These are phyloP conservation scores for Pistacia integerrima DNA, from an alignment of 345 rosid species.

Conservation along the genomic window DNA sequence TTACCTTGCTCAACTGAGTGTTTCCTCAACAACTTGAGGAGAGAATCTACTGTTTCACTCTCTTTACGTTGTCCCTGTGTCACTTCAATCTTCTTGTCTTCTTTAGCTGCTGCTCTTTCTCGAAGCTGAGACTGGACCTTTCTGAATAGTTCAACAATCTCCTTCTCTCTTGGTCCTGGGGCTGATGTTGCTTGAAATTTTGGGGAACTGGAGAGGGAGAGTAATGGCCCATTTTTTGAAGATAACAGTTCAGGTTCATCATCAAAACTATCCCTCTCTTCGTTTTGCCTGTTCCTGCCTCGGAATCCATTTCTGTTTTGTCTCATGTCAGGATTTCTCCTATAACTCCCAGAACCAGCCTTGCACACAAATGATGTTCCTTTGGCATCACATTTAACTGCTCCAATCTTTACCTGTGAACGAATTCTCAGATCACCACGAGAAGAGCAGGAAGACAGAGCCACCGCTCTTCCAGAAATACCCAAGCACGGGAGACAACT, in stretches of 20 bases:
- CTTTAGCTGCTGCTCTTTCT: slow-evolving; percentile 71
- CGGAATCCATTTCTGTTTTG: slow-evolving; percentile 60
- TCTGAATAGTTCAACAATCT: slow-evolving; percentile 83
- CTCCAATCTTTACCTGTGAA: slow-evolving; percentile 39
- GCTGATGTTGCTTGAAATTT: slow-evolving; percentile 74
- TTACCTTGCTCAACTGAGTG: slow-evolving; percentile 73
- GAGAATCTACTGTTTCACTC: slow-evolving; percentile 77
- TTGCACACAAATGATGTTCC: slow-evolving; percentile 51
- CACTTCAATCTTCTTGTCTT: slow-evolving; percentile 59
- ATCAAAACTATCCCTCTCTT: slow-evolving; percentile 57
- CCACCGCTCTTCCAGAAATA: slow-evolving; percentile 47
- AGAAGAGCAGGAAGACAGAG: slow-evolving; percentile 38
- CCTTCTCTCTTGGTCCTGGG: slow-evolving; percentile 83
- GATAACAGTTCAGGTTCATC: slow-evolving; percentile 60
- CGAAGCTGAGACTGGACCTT: slow-evolving; percentile 90
- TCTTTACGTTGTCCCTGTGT: slow-evolving; percentile 59
- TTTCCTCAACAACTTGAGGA: slow-evolving; percentile 77
- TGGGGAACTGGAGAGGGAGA: slow-evolving; percentile 58
- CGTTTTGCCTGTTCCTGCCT: slow-evolving; percentile 62
- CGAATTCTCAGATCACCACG: slow-evolving; percentile 25
- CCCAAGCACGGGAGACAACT: slow-evolving; percentile 45
- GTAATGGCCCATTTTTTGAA: slow-evolving; percentile 64
- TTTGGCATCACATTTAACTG: slow-evolving; percentile 34
- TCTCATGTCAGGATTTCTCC: slow-evolving; percentile 75
- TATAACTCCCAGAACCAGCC: slow-evolving; percentile 59